Base-by-base conservation (phyloP, 306 rosid genomes). In the Castanea mollissima region DNA sequence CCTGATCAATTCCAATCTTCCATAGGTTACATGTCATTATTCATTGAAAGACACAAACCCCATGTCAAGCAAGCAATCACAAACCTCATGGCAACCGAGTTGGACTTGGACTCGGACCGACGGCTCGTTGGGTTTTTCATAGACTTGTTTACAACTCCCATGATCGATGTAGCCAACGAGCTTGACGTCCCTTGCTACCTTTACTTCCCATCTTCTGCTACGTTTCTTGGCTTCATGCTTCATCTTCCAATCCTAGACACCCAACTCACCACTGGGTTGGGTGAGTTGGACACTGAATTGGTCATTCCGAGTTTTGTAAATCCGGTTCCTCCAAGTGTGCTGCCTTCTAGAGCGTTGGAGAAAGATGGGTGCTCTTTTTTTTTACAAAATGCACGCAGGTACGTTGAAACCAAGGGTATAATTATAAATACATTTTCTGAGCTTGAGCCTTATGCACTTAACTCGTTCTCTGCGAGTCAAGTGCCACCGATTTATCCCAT, bases 121-220 rank as follows among this genome's bases (percentile, higher is more conserved):
- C 82, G 64, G 65, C 65, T 89, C 73, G 85, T 59, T 10, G 89
- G 87, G 11, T 32, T 91, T 4, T 86, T 89, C 82, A 74, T 89
- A 14, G 96, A 84, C 78, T 74, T 91, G 86, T 89, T 91, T 44
- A 56, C 82, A 73, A 86, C 88, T 67, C 5, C 90, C 58, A 52
- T 83, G 75, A 81, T 84, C 20, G 91, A 91, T 55, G 90, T 91
- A 19, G 93, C 96, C 10, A 34, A 74, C 29, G 96, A 89, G 58
- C 82, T 91, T 62, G 58, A 65, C 34, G 2, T 89, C 77, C 87
- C 91, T 68, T 87, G 87, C 79, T 91, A 87, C 88, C 87, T 91
- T 21, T 87, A 49, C 76, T 91, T 76, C 69, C 63, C 92, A 0
- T 87, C 92, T 4, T 87, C 92, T n/a, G 91, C 91, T 65, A 76